phyloP scores from a whole-genome alignment of 2,329 filamentous ascomycete genomes.

The Fonsecaea pedrosoi region DNA sequence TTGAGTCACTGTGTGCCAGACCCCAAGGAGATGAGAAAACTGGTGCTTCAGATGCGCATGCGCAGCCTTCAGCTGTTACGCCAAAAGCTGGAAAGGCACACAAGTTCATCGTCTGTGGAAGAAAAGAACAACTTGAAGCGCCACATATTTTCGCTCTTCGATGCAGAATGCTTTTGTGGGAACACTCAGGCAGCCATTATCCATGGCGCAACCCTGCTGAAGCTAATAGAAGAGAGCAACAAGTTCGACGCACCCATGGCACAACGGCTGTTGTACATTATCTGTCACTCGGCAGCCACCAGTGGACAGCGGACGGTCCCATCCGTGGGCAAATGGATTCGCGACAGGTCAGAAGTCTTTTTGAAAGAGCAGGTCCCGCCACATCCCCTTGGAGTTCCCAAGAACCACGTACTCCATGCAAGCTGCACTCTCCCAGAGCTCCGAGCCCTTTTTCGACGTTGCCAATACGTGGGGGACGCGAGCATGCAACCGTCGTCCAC shows the following conservation, averaged over 20 bases:
- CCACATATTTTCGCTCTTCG: conserved; percentile 3
- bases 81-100: conserved; percentile 8
- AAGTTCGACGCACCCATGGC: conserved; percentile 7
- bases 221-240: conserved; percentile 10
- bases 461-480: neutral
- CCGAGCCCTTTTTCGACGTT: neutral
- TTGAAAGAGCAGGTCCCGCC: neutral
- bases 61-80: conserved; percentile 4
- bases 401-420: neutral
- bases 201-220: conserved; percentile 6
- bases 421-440: neutral
- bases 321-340: neutral
- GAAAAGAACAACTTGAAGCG: neutral
- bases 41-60: conserved; percentile 2
- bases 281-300: conserved; percentile 6
- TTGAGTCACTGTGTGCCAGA: neutral
- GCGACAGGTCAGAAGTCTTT: neutral
- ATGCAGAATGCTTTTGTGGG: conserved; percentile 7
- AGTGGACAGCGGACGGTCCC: conserved; percentile 4
- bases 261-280: conserved; percentile 5
- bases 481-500: neutral
- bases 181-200: conserved; percentile 1
- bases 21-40: neutral
- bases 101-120: neutral
- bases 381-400: neutral